Evolutionary conservation across 106 monocot species (phyloP), one percentile per base, ranked within the genome.

Genomic region (Posidonia australis): DNA sequence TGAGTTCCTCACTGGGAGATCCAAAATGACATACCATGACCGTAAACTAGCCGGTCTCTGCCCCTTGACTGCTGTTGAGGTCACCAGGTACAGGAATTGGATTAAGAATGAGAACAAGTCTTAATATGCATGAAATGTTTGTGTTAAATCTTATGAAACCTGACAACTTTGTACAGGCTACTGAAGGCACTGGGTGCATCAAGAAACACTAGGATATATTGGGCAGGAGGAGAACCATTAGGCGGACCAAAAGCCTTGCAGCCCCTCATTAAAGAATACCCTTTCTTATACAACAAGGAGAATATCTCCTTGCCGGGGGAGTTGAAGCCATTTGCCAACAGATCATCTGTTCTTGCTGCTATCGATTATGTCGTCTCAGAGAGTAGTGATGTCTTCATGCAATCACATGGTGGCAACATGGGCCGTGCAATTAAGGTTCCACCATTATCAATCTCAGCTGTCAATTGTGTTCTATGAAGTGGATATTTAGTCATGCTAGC

Each of bases 381-480:
- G 68, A 81, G 83, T 61, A 88, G 88, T 63, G 70, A 93, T 54
- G 85, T 85, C 14, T 93, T 93, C 78, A 88, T 93, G 88, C 85
- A 88, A 13, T 93, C 92, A 20, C 92, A 93, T 45, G 92, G 92
- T 9, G 92, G 92, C 43, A 93, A 93, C 75, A 93, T 93, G 92
- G 88, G 74, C 32, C 92, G 80, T 75, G 72, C 85, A 67, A 71
- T 79, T 14, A 69, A 79, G 74, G 79, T 78, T 69, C n/a, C 13
- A 19, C 22, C 0, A n/a, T 5, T 2, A 9, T 66, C 52, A 18
- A 23, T 63, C 25, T 14, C 24, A n/a, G n/a, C n/a, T n/a, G n/a
- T n/a, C n/a, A n/a, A n/a, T n/a, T n/a, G n/a, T n/a, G n/a, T n/a
- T n/a, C n/a, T 17, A 42, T 61, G 19, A 18, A 13, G 18, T 42